These are phyloP conservation scores for Suillus discolor DNA, from an alignment of 768 basidiomycete species.

Conservation along the genomic window DNA sequence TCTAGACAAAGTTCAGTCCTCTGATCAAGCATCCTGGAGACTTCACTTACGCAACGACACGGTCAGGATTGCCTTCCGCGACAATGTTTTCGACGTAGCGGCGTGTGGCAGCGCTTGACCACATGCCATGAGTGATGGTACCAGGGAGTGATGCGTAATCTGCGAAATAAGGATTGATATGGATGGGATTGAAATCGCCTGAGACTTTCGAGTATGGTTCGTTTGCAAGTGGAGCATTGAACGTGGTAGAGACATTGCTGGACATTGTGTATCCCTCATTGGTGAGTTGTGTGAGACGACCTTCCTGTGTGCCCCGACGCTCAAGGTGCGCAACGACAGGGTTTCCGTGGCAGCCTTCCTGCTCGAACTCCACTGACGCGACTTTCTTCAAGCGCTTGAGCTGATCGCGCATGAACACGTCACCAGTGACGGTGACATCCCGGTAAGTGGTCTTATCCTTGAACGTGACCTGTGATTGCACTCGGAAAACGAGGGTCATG, in stretches of 20 bases:
- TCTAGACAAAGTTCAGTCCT: constrained; percentile 37
- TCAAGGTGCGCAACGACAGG: constrained; percentile 92
- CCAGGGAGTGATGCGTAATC: constrained; percentile 90
- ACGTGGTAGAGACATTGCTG: constrained; percentile 59
- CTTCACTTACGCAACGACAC: constrained; percentile 77
- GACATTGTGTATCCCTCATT: constrained; percentile 88
- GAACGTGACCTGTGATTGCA: constrained; percentile 85
- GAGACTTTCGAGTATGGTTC: constrained; percentile 96
- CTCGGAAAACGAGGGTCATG: constrained; percentile 85
- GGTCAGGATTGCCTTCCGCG: constrained; percentile 89
- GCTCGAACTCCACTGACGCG: constrained; percentile 82
- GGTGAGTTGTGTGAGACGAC: constrained; percentile 73
- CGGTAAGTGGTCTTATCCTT: constrained; percentile 87
- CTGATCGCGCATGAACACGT: constrained; percentile 86
- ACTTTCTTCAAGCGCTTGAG: constrained; percentile 89
- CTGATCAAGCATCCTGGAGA: neutral
- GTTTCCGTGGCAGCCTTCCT: constrained; percentile 89
- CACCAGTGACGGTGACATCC: constrained; percentile 79
- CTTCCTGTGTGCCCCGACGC: constrained; percentile 84
- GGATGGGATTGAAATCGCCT: constrained; percentile 99
- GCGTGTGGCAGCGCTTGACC: constrained; percentile 94
- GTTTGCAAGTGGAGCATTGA: constrained; percentile 87
- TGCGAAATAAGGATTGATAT: constrained; percentile 98
- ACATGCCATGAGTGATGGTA: constrained; percentile 98
- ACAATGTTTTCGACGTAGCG: constrained; percentile 92